These are phyloP conservation scores for Calycina herbarum DNA, from an alignment of 2,329 filamentous ascomycete genomes.

Conservation along the genomic window DNA sequence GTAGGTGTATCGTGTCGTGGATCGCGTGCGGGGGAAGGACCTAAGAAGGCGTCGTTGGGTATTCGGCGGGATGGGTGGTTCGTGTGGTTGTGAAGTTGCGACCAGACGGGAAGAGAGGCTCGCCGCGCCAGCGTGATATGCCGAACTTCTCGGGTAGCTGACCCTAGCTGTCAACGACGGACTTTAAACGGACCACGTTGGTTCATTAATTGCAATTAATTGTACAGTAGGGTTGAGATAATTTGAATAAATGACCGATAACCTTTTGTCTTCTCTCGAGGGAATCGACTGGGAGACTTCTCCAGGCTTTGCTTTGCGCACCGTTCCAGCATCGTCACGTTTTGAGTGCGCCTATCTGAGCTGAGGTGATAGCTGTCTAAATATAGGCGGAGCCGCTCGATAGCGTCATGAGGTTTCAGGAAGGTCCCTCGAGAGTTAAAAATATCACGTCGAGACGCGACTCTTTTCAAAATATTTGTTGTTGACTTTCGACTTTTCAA, in stretches of 20 bases:
- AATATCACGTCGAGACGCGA: background rate
- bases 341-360: too few relatives aligned
- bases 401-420: background rate
- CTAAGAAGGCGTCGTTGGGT: background rate
- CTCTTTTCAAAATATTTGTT: background rate
- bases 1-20: background rate
- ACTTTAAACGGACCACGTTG: too few relatives aligned
- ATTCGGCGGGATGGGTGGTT: background rate
- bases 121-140: background rate
- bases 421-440: background rate
- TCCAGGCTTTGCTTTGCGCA: too few relatives aligned
- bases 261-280: too few relatives aligned
- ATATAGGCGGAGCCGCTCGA: slow-evolving; percentile 1
- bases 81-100: slow-evolving; percentile 2
- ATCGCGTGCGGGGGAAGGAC: background rate
- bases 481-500: background rate
- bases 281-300: too few relatives aligned
- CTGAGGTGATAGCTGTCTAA: background rate
- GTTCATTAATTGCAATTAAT: too few relatives aligned
- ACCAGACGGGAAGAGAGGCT: background rate
- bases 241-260: too few relatives aligned
- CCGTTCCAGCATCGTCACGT: background rate
- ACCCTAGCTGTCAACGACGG: background rate
- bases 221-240: too few relatives aligned
- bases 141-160: background rate